Evolutionary conservation across 164 flowering plant species (phyloP), one percentile per base, ranked within the genome.

Genomic region (Annona cherimola): DNA sequence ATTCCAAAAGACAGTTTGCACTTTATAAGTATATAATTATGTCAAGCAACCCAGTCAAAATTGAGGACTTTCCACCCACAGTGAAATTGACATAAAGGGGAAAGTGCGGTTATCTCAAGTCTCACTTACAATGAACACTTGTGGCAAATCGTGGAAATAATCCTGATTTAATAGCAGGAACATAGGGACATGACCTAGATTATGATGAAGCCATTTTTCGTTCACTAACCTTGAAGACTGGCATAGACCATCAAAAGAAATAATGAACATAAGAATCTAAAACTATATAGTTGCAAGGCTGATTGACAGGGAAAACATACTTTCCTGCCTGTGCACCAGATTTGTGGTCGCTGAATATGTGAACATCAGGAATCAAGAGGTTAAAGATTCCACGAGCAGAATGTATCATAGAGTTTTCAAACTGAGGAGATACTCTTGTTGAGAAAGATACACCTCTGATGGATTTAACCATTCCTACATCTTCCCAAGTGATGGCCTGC

Each of bases 391-490:
- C 96, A 79, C 94, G 94, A 67, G 97, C 94, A 44, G 95, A 84
- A 80, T 88, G 80, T 67, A 83, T 80, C 95, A 93, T 88, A 18
- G 77, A 70, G 68, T 87, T 82, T 76, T 92, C 98, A 82, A 87
- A 83, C 72, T 90, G 87, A 59, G 83, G 69, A 73, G 94, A 84
- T 3, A 93, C 97, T 78, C 81, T 84, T 35, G 94, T 81, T 5
- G 98, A 86, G 72, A 88, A 96, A 8, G 89, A 76, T 66, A 69
- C 79, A 64, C 98, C 97, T 80, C 99, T 85, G 63, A 96, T 96
- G 75, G 95, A 86, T 84, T 89, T 92, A 64, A 96, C 98, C 91
- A 91, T 75, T 75, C 98, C 99, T 76, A 81, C 90, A 80, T 92
- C 98, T 71, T 81, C 80, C 94, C 97, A 90, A n/a, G 75, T 81